Percentiles rank a stretch among this genome's conserved stretches.
Evolutionary conservation across 2,329 filamentous ascomycete species (phyloP).

Genomic region (Talaromyces sp.): DNA sequence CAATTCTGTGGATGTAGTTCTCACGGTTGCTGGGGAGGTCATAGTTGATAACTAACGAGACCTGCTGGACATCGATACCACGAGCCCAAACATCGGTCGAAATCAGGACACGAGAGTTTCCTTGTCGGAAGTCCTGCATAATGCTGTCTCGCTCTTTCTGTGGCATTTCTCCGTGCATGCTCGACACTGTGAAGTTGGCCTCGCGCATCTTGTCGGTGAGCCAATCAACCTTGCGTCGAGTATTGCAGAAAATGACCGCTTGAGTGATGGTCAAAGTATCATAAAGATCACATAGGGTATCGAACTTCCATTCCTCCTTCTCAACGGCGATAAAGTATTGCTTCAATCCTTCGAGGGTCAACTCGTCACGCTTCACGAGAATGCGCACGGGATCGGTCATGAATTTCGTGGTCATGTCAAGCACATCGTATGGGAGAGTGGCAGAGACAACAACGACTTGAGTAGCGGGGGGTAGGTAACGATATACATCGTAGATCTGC

Average conservation of each 20-base stretch:
- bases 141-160: slow-evolving; percentile 98
- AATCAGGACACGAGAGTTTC: slow-evolving; percentile 91
- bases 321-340: slow-evolving; percentile 99
- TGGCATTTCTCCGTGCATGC: slow-evolving; percentile 99
- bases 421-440: slow-evolving; percentile 92
- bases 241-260: slow-evolving; percentile 99
- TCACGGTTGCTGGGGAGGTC: slow-evolving; percentile 97
- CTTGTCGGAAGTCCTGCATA: slow-evolving; percentile 98
- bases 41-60: slow-evolving; percentile 98
- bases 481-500: slow-evolving; percentile 98
- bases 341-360: slow-evolving; percentile 95
- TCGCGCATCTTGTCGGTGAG: slow-evolving; percentile 99
- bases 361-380: slow-evolving; percentile 95
- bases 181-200: slow-evolving; percentile 96
- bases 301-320: slow-evolving; percentile 99
- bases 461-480: slow-evolving; percentile 90
- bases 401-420: slow-evolving; percentile 99
- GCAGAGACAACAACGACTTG: slow-evolving; percentile 98
- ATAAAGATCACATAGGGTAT: slow-evolving; percentile 97
- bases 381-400: slow-evolving; percentile 98
- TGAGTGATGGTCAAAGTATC: slow-evolving; percentile 98
- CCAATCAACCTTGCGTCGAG: slow-evolving; percentile 98
- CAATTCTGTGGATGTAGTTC: slow-evolving; percentile 99
- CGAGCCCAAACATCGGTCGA: slow-evolving; percentile 97
- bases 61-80: slow-evolving; percentile 98